Percentiles rank a stretch among this genome's conserved stretches.
Conservation (phyloP, 495 filamentous ascomycete genomes). For the Penicillium dipodomyicola region DNA sequence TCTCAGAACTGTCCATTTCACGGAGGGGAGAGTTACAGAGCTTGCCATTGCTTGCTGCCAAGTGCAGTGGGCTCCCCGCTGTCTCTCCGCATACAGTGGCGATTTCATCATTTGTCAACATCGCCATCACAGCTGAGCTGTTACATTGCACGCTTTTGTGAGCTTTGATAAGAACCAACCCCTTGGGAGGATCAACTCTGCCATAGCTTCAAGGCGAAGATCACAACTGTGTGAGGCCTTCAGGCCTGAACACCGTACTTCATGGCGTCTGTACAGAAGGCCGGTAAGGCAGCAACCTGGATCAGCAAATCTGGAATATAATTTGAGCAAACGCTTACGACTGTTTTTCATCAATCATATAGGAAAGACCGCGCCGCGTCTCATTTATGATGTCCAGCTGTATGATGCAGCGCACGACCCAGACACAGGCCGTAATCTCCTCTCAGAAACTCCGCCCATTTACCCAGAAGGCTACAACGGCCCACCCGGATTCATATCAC, state of each 20-base stretch:
- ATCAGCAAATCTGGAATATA: background rate
- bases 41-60: constrained; percentile 24
- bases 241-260: constrained; percentile 21
- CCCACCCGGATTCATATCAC: constrained; percentile 34
- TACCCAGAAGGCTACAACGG: constrained; percentile 34
- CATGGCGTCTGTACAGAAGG: constrained; percentile 37
- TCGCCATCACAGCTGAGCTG: background rate
- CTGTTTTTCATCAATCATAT: background rate
- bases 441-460: constrained; percentile 51
- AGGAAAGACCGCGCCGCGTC: constrained; percentile 64
- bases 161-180: background rate
- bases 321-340: constrained; percentile 8
- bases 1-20: background rate
- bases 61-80: constrained; percentile 33
- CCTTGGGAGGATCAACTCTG: background rate
- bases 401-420: constrained; percentile 55
- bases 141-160: background rate
- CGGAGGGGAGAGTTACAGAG: constrained; percentile 4
- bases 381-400: constrained; percentile 54
- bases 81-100: constrained; percentile 21
- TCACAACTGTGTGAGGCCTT: constrained; percentile 7
- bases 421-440: constrained; percentile 49
- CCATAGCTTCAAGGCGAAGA: background rate
- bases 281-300: constrained; percentile 30
- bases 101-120: constrained; percentile 13